phyloP scores from a whole-genome alignment of 306 rosid species.

The Betula pendula region DNA sequence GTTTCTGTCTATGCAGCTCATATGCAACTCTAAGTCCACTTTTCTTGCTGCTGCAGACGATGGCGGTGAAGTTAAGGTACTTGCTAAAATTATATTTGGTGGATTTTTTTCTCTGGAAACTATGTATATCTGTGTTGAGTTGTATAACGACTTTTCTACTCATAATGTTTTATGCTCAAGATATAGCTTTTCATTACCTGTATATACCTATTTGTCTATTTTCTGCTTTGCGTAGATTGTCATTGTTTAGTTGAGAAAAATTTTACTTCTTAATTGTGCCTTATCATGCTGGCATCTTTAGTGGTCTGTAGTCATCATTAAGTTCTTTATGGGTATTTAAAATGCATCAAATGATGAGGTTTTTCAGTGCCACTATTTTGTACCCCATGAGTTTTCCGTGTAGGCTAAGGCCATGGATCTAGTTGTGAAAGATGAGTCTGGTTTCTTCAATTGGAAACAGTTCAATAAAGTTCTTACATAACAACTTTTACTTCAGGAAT shows the following conservation, averaged over 20 bases:
- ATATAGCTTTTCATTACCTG: neutral
- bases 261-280: neutral
- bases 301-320: neutral
- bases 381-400: neutral
- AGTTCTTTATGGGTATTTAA: neutral
- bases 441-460: neutral
- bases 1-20: conserved; percentile 53
- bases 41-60: conserved; percentile 98
- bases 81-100: conserved; percentile 18
- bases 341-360: neutral
- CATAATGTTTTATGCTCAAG: conserved; percentile 11
- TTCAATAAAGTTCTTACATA: neutral
- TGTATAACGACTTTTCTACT: conserved; percentile 21
- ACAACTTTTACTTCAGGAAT: neutral
- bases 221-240: neutral
- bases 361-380: neutral
- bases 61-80: conserved; percentile 88
- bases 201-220: neutral
- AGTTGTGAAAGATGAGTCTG: neutral
- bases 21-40: conserved; percentile 68
- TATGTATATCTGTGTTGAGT: neutral
- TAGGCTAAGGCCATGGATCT: neutral
- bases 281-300: neutral
- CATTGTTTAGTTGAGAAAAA: neutral
- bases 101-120: neutral